These are phyloP conservation scores for Carex cristatella DNA, from an alignment of 176 grass and related monocot genomes.

Conservation along the genomic window DNA sequence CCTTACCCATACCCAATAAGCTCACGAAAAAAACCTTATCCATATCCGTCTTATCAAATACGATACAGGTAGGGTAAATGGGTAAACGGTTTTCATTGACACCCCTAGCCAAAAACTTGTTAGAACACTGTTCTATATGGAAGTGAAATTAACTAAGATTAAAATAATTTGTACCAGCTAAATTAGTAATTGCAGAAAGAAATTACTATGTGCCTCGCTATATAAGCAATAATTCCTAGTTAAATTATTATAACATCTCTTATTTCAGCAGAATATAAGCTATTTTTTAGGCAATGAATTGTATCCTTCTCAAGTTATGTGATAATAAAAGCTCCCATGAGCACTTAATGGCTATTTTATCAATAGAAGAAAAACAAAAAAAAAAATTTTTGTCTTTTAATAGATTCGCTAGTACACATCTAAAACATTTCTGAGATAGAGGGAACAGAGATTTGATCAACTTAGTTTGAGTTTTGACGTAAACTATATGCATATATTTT, in stretches of 20 bases:
- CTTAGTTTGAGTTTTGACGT: background rate
- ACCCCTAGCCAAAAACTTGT: background rate
- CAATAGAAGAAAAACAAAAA: background rate
- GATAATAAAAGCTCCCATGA: background rate
- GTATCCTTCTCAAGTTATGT: background rate
- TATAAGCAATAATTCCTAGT: background rate
- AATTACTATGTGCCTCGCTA: background rate
- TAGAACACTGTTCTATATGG: background rate
- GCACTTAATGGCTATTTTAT: too few relatives aligned
- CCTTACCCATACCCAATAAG: too few relatives aligned
- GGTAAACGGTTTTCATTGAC: too few relatives aligned
- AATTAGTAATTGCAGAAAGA: background rate
- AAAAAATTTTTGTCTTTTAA: background rate
- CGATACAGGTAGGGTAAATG: too few relatives aligned
- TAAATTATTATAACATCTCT: background rate
- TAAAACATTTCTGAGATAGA: background rate
- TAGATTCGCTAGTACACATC: background rate
- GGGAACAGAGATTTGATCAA: background rate
- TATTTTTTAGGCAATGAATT: background rate
- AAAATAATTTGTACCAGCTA: background rate
- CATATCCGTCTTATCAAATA: too few relatives aligned
- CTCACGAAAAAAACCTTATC: too few relatives aligned
- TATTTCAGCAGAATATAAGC: background rate
- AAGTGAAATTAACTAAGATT: background rate
- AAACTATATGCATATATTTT: background rate